Percentiles rank a stretch among this genome's conserved stretches.
phyloP scores from a whole-genome alignment of 768 basidiomycete species.

The Russula dissimulans region DNA sequence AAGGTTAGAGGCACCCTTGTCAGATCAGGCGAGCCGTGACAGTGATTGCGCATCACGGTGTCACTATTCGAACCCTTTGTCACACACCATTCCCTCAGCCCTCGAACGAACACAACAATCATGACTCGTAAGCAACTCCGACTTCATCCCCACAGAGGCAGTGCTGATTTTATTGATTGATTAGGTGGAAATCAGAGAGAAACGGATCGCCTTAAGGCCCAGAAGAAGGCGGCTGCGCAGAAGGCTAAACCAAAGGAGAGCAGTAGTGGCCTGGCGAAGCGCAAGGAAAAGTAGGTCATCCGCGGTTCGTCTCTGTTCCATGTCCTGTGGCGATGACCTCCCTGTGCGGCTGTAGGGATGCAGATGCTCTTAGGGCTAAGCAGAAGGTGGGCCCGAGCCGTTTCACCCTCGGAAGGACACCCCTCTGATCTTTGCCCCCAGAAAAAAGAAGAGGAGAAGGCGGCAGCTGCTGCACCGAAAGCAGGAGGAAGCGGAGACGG shows the following conservation, averaged over 20 bases:
- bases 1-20: conserved; percentile 8
- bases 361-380: conserved; percentile 64
- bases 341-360: conserved; percentile 45
- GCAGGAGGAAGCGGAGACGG: conserved; percentile 4
- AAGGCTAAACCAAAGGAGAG: conserved; percentile 68
- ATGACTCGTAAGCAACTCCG: conserved; percentile 17
- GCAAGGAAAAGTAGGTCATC: conserved; percentile 62
- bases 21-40: conserved; percentile 5
- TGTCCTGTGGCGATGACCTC: conserved; percentile 22
- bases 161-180: background rate
- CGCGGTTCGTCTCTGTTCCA: background rate
- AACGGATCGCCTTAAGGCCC: conserved; percentile 58
- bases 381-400: conserved; percentile 49
- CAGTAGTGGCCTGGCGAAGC: conserved; percentile 48
- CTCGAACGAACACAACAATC: background rate
- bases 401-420: too few relatives aligned
- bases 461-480: conserved; percentile 6
- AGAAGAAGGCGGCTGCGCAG: conserved; percentile 54
- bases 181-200: conserved; percentile 81
- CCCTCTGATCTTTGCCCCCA: conserved; percentile 9
- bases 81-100: background rate
- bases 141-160: background rate
- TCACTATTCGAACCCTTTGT: conserved; percentile 1
- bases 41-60: background rate
- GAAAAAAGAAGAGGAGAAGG: conserved; percentile 28